Conservation (phyloP, 2,329 filamentous ascomycete species). For the Blastomyces parvus region DNA sequence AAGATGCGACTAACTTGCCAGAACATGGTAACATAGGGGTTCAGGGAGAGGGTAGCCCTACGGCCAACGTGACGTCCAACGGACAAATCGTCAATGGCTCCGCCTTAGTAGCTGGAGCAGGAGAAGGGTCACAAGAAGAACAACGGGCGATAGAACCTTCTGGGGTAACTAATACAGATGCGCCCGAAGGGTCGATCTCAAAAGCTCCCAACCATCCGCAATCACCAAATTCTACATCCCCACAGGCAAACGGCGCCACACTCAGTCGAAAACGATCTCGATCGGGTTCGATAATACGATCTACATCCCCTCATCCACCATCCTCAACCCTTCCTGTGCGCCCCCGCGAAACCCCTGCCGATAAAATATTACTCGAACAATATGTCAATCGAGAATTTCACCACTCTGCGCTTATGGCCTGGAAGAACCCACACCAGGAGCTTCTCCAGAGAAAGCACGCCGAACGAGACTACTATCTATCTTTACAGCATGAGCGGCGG, state of each 20-base stretch:
- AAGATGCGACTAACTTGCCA: neutral
- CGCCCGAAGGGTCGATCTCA: constrained; percentile 22
- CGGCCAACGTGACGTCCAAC: neutral
- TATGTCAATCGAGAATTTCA: constrained; percentile 57
- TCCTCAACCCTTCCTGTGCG: constrained; percentile 24
- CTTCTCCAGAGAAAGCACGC: constrained; percentile 55
- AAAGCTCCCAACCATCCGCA: constrained; percentile 24
- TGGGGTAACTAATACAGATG: neutral
- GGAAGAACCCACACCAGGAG: constrained; percentile 46
- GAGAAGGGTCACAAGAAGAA: constrained; percentile 35
- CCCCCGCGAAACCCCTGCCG: constrained; percentile 34
- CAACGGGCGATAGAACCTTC: neutral
- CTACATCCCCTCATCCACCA: constrained; percentile 25
- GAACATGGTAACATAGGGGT: neutral
- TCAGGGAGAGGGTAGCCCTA: too few species aligned
- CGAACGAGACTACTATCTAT: constrained; percentile 61
- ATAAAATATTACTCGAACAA: constrained; percentile 50
- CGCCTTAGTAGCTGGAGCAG: constrained; percentile 34
- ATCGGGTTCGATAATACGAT: constrained; percentile 47
- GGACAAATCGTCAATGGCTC: constrained; percentile 5
- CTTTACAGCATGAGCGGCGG: constrained; percentile 51
- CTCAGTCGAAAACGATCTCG: constrained; percentile 50
- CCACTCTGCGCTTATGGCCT: constrained; percentile 45
- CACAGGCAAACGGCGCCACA: constrained; percentile 41
- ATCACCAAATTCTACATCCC: constrained; percentile 22